A percentile compares a stretch with the other conserved stretches of the same genome.
Conservation (phyloP, 108 stramenopile species). For the Cylindrotheca closterium region DNA sequence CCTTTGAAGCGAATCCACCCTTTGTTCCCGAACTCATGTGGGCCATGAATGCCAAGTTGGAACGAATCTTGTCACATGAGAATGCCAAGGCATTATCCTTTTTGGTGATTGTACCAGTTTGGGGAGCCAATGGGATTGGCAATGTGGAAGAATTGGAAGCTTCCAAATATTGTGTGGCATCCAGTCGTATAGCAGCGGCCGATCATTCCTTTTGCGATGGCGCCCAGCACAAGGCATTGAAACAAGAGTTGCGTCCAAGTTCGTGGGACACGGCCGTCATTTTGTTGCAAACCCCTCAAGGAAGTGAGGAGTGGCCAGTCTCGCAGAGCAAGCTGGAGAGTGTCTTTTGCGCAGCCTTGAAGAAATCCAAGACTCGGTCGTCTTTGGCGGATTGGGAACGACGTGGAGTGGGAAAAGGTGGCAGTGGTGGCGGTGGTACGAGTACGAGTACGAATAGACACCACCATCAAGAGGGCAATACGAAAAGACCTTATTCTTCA, state of each 20-base stretch:
- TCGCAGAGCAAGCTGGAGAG: conserved; percentile 4
- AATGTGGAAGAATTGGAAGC: conserved; percentile 56
- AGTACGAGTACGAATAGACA: too few relatives aligned
- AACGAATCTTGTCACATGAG: conserved; percentile 22
- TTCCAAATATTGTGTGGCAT: conserved; percentile 38
- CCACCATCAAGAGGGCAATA: too few relatives aligned
- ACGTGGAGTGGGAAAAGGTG: conserved; percentile 20
- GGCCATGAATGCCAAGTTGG: conserved; percentile 37
- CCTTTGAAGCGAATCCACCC: conserved; percentile 62
- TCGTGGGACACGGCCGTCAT: conserved; percentile 35
- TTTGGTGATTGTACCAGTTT: conserved; percentile 79
- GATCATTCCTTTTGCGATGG: conserved; percentile 75
- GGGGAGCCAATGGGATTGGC: conserved; percentile 53
- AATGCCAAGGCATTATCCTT: conserved; percentile 59
- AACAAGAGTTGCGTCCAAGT: conserved; percentile 16
- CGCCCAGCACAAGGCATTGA: conserved; percentile 46
- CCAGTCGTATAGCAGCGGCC: conserved; percentile 50
- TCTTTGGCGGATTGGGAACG: conserved; percentile 23
- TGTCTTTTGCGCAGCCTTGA: conserved; percentile 11
- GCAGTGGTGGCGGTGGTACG: too few relatives aligned
- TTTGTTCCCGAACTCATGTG: conserved; percentile 58
- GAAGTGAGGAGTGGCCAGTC: conserved; percentile 25
- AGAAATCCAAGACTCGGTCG: background rate
- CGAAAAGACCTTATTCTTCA: too few relatives aligned
- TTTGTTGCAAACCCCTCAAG: conserved; percentile 27